Conservation (phyloP, 208 protist genomes). For the Spongospora subterranea region DNA sequence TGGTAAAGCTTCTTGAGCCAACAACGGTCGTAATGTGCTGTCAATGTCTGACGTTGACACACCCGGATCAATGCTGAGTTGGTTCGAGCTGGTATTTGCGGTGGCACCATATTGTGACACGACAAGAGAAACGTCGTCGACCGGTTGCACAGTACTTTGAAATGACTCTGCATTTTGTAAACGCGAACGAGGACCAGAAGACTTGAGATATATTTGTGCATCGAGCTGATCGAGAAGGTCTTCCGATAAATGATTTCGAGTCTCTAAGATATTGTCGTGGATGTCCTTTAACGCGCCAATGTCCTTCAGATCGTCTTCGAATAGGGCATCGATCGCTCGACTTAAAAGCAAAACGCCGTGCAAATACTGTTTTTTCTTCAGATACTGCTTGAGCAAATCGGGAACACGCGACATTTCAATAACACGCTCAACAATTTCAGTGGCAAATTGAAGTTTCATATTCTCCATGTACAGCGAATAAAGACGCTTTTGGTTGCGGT, state of each 20-base stretch:
- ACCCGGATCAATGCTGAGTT: not conserved
- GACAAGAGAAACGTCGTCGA: not conserved
- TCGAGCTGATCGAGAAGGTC: not conserved
- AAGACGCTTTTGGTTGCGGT: constrained; percentile 25
- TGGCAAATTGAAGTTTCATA: constrained; percentile 9
- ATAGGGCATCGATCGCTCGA: not conserved
- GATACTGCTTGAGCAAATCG: not conserved
- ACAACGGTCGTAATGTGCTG: not conserved
- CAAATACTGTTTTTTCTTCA: not conserved
- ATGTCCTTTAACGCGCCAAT: constrained; percentile 32
- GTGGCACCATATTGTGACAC: not conserved
- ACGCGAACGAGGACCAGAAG: not conserved
- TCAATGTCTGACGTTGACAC: not conserved
- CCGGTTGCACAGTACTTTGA: not conserved
- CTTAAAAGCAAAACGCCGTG: constrained; percentile 1
- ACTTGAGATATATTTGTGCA: not conserved
- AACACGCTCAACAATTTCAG: constrained; percentile 4
- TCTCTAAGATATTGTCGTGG: not conserved
- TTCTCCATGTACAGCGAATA: not conserved
- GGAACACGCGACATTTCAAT: not conserved
- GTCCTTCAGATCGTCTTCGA: constrained; percentile 33
- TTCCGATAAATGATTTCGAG: not conserved
- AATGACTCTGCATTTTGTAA: not conserved
- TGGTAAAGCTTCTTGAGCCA: not conserved
- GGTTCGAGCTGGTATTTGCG: not conserved